Conservation (phyloP, 768 basidiomycete genomes). For the Rhodotorula diobovata region DNA sequence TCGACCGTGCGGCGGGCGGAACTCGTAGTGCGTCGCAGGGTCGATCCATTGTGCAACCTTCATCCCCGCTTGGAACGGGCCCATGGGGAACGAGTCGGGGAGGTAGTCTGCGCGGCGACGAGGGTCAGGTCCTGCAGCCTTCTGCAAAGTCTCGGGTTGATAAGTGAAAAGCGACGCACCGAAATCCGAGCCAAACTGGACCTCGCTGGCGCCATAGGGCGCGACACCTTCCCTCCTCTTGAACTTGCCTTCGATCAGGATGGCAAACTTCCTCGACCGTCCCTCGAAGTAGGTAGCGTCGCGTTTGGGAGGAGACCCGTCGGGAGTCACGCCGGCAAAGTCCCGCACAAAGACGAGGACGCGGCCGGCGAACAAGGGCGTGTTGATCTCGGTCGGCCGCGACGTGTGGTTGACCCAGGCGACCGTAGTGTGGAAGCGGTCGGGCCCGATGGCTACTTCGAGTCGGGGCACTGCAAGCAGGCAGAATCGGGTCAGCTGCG, state of each 20-base stretch:
- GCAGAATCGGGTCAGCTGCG: too few species aligned
- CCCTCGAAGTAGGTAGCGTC: slow-evolving; percentile 38
- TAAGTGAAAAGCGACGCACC: neutral
- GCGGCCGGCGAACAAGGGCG: slow-evolving; percentile 37
- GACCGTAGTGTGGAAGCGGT: slow-evolving; percentile 20
- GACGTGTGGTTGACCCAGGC: slow-evolving; percentile 36
- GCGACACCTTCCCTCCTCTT: slow-evolving; percentile 26
- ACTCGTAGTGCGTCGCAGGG: slow-evolving; percentile 37
- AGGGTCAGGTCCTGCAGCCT: neutral
- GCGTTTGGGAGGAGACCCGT: slow-evolving; percentile 30
- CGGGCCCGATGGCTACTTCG: slow-evolving; percentile 19
- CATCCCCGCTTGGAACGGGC: slow-evolving; percentile 41
- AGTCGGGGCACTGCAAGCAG: neutral
- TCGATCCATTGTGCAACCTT: slow-evolving; percentile 36
- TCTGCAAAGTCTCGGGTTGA: too few species aligned
- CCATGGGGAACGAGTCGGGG: slow-evolving; percentile 35
- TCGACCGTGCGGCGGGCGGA: slow-evolving; percentile 25
- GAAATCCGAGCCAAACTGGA: slow-evolving; percentile 39
- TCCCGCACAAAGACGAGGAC: slow-evolving; percentile 39
- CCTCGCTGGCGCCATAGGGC: slow-evolving; percentile 40
- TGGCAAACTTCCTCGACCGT: slow-evolving; percentile 35
- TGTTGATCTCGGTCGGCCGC: slow-evolving; percentile 40
- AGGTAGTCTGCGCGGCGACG: slow-evolving; percentile 28
- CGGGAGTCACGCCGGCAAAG: slow-evolving; percentile 40
- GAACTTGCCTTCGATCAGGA: slow-evolving; percentile 42